Conservation (phyloP, 2,329 filamentous ascomycete genomes). For the Xylaria sp. region DNA sequence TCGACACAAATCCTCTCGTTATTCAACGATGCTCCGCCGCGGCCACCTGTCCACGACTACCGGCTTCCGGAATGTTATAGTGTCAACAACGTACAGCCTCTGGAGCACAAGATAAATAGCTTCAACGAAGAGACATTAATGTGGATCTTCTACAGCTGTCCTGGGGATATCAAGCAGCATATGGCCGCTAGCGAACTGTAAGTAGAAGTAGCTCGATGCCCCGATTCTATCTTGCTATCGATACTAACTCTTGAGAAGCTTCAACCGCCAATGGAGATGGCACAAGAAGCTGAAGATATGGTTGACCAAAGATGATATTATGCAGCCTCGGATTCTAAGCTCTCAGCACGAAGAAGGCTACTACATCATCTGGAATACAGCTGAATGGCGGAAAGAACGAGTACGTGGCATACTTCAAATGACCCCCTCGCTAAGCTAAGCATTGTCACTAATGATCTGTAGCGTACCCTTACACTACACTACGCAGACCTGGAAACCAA, state of each 20-base stretch:
- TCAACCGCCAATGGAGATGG: conserved; percentile 68
- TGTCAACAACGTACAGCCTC: conserved; percentile 66
- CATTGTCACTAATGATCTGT: not conserved
- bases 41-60: conserved; percentile 60
- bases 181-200: conserved; percentile 66
- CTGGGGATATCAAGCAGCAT: conserved; percentile 64
- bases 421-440: not conserved
- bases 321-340: conserved; percentile 63
- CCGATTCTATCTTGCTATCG: not conserved
- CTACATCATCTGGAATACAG: conserved; percentile 68
- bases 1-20: conserved; percentile 64
- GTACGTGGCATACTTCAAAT: conserved; percentile 46
- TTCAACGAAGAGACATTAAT: conserved; percentile 72
- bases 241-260: conserved; percentile 44
- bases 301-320: conserved; percentile 69
- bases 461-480: conserved; percentile 64
- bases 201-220: conserved; percentile 30
- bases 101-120: conserved; percentile 66
- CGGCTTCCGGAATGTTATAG: conserved; percentile 67
- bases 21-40: conserved; percentile 61
- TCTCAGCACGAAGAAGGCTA: conserved; percentile 65
- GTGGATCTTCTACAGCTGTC: conserved; percentile 71
- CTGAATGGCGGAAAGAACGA: conserved; percentile 64
- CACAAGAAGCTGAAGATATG: conserved; percentile 68
- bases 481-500: conserved; percentile 63